Conservation (phyloP, 495 filamentous ascomycete species). For the Annulohypoxylon nitens region DNA sequence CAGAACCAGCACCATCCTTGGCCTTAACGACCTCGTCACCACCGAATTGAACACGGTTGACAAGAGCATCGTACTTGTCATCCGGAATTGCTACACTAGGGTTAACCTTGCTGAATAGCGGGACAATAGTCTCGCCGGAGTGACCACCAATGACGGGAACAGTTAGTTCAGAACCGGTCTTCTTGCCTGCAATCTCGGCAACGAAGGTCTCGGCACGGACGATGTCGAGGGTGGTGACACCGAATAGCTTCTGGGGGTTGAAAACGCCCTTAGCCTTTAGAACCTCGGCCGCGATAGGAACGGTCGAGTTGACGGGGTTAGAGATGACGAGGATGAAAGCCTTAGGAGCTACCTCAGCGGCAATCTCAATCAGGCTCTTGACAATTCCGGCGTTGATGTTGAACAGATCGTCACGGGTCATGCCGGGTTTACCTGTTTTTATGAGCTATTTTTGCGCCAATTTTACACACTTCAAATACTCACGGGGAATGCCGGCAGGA, state of each 20-base stretch:
- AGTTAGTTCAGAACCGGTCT: conserved; percentile 81
- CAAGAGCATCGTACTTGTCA: conserved; percentile 86
- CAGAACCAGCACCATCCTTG: conserved; percentile 95
- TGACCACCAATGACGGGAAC: conserved; percentile 97
- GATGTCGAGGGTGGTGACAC: conserved; percentile 97
- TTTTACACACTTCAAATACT: conserved; percentile 52
- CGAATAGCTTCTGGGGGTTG: conserved; percentile 92
- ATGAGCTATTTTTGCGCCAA: conserved; percentile 31
- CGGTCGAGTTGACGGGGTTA: conserved; percentile 99
- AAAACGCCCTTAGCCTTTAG: conserved; percentile 94
- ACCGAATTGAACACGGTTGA: conserved; percentile 97
- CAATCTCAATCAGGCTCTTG: conserved; percentile 83
- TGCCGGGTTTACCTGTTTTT: conserved; percentile 90
- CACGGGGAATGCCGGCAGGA: conserved; percentile 96
- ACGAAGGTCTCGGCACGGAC: conserved; percentile 98
- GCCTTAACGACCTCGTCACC: conserved; percentile 99
- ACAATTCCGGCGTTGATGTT: conserved; percentile 98
- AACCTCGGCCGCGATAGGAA: conserved; percentile 96
- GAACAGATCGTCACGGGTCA: conserved; percentile 99
- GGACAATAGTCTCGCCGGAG: conserved; percentile 97
- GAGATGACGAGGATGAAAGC: conserved; percentile 97
- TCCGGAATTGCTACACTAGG: conserved; percentile 82
- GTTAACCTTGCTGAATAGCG: conserved; percentile 91
- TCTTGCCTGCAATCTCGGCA: conserved; percentile 82
- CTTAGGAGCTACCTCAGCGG: conserved; percentile 88